Evolutionary conservation across 148 eudicot genomes (phyloP).

Genomic region (Limonium bicolor): DNA sequence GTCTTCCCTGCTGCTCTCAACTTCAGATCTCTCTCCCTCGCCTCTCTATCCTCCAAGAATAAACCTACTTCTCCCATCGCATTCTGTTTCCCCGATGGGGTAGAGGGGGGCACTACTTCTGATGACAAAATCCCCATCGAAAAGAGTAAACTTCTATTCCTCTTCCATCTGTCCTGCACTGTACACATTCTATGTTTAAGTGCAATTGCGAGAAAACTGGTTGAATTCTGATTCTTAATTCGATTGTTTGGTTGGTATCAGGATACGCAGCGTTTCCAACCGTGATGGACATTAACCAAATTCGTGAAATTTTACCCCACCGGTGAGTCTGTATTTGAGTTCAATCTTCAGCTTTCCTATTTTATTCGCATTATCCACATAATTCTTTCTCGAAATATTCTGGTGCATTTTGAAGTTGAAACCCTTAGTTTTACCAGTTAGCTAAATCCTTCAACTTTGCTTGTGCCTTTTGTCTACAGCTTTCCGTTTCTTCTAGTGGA

Average conservation of each 20-base stretch:
- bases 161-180: neutral
- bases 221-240: neutral
- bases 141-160: slow-evolving; percentile 21
- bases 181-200: neutral
- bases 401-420: neutral
- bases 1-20: slow-evolving; percentile 7
- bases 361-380: too few species aligned
- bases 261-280: slow-evolving; percentile 76
- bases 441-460: neutral
- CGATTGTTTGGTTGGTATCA: slow-evolving; percentile 6
- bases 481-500: slow-evolving; percentile 91
- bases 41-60: slow-evolving; percentile 12
- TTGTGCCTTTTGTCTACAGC: slow-evolving; percentile 15
- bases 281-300: slow-evolving; percentile 84
- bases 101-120: slow-evolving; percentile 1
- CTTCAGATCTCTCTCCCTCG: slow-evolving; percentile 26
- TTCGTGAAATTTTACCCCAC: slow-evolving; percentile 87
- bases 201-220: neutral
- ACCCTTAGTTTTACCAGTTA: too few species aligned
- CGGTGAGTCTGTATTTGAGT: slow-evolving; percentile 34
- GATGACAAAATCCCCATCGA: slow-evolving; percentile 60
- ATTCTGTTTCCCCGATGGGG: slow-evolving; percentile 16
- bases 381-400: neutral
- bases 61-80: slow-evolving; percentile 11
- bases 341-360: neutral